Evolutionary conservation across 2,329 filamentous ascomycete species (phyloP), one percentile per base, ranked within the genome.

Genomic region (Arthrobotrys megalospora): DNA sequence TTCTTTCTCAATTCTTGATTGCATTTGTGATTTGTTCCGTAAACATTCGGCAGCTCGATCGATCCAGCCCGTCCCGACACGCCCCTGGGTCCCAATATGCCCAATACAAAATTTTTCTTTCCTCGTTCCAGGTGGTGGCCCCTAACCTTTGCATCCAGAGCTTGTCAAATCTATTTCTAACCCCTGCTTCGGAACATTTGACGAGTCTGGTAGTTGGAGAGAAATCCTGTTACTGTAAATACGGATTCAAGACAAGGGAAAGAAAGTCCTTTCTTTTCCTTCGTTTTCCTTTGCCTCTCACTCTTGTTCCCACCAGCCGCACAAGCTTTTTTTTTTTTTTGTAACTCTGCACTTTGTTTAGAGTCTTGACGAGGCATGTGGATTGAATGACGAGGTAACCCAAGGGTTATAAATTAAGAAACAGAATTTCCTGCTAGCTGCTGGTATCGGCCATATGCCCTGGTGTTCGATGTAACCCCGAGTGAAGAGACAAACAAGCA

Each of bases 331-430:
- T 36, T 48, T 63, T 32, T 45, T 38, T 21, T 21, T 7, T 60
- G 41, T 10, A 16, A 3, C 16, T 8, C 16, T 43, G 16, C 34
- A 64, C 45, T 45, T 55, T 16, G 53, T 48, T 43, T 58, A 10
- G 12, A 24, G 28, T 19, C 66, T 34, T 32, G 55, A 36, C 36
- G 6, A 19, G 38, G 52, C 38, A 62, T 64, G 58, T 47, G 58
- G 58, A 41, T 50, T n/a, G 55, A 38, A 21, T 34, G 45, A 28
- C 32, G 58, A 55, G 24, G 69, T 55, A 73, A 73, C 69, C 69
- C 48, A 60, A 66, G 36, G 11, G 50, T 73, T 64, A 64, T 73
- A 73, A 73, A 73, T 73, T 47, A 73, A 73, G 62, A 19, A 66
- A 73, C 69, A 65, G 14, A 32, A 21, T 12, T 47, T 53, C 28